Evolutionary conservation across 352 stramenopile genomes (phyloP).

Genomic region (Pythium dissimile): DNA sequence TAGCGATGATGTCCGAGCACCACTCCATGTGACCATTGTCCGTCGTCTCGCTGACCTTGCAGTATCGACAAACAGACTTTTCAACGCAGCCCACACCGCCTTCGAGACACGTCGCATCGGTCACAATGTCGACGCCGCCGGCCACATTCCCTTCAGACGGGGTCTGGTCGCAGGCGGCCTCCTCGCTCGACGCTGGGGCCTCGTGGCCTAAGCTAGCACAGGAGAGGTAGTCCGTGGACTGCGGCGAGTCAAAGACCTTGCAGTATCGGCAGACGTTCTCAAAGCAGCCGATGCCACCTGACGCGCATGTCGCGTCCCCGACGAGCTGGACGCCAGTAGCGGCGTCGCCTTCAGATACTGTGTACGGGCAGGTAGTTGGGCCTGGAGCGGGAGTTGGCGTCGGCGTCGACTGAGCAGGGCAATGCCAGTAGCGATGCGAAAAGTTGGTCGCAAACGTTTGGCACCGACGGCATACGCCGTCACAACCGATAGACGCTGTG

Average conservation of each 20-base stretch:
- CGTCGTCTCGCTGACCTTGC: slow-evolving; percentile 1
- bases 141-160: background rate
- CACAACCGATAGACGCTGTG: background rate
- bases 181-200: background rate
- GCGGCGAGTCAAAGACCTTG: background rate
- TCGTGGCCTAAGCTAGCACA: slow-evolving; percentile 7
- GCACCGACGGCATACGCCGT: background rate
- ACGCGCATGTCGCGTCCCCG: slow-evolving; percentile 13
- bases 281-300: slow-evolving; percentile 5
- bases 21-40: background rate
- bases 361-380: background rate
- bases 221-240: slow-evolving; percentile 1
- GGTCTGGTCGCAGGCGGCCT: background rate
- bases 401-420: background rate
- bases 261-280: slow-evolving; percentile 9
- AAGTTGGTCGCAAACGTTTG: background rate
- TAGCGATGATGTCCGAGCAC: background rate
- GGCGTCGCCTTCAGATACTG: slow-evolving; percentile 3
- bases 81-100: background rate
- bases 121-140: background rate
- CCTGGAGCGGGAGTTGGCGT: background rate
- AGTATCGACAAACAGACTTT: slow-evolving; percentile 21
- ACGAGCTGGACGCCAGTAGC: slow-evolving; percentile 17
- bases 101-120: slow-evolving; percentile 1
- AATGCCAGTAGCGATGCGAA: background rate